These are phyloP conservation scores for Citrullus mucosospermus DNA, from an alignment of 306 rosid species.

Conservation along the genomic window DNA sequence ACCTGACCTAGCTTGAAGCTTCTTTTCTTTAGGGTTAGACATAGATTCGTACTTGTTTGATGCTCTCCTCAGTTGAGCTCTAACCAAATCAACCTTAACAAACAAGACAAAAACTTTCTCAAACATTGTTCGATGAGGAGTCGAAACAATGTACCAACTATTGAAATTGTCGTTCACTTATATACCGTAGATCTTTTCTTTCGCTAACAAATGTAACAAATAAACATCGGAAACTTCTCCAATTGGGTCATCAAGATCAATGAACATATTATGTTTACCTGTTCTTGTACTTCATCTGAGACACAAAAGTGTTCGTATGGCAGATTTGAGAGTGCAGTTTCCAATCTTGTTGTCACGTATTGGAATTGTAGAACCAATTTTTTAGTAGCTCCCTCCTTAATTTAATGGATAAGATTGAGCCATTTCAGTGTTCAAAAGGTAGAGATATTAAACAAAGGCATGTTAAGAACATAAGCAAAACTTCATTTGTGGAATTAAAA, in stretches of 20 bases:
- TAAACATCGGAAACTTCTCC: no score
- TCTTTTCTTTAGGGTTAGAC: constrained; percentile 35
- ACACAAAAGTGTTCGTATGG: constrained; percentile 55
- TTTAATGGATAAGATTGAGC: constrained; percentile 32
- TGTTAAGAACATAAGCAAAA: neutral
- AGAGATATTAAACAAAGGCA: neutral
- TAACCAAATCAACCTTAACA: constrained; percentile 73
- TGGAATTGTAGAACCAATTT: constrained; percentile 55
- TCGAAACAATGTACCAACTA: neutral
- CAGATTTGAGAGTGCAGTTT: constrained; percentile 48
- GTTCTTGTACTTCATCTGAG: constrained; percentile 89
- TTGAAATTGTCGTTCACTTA: no score
- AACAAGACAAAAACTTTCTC: neutral
- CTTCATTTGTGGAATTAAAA: no score
- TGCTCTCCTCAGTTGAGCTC: constrained; percentile 75
- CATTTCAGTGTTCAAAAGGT: neutral
- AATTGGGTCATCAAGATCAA: no score
- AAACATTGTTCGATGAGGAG: neutral
- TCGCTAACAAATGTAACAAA: no score
- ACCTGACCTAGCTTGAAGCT: constrained; percentile 18
- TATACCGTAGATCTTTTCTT: no score
- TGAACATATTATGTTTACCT: constrained; percentile 28
- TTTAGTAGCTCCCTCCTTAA: constrained; percentile 62
- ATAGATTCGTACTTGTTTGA: constrained; percentile 46
- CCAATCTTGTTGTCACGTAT: constrained; percentile 76